Evolutionary conservation across 305 asterid species (phyloP).

Genomic region (Rubia tinctorum): DNA sequence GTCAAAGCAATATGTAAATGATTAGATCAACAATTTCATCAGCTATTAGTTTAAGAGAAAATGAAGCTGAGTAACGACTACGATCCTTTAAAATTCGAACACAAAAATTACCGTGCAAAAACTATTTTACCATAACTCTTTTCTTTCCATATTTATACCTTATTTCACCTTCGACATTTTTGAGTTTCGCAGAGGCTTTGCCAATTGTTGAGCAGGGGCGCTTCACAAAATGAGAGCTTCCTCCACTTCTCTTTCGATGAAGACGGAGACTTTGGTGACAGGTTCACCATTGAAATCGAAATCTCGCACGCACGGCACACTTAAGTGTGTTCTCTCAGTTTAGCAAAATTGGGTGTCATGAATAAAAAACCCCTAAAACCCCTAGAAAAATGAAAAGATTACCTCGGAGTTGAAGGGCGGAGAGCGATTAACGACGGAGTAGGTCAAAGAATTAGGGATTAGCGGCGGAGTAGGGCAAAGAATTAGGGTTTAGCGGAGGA

Average conservation of each 20-base stretch:
- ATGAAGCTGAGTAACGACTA: neutral
- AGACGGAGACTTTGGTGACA: neutral
- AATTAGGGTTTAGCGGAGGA: no score
- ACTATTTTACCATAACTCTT: neutral
- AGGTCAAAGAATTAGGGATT: no score
- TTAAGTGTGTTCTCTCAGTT: no score
- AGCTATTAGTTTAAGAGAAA: neutral
- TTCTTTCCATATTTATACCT: neutral
- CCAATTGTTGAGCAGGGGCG: conserved; percentile 49
- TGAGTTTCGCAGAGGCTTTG: conserved; percentile 72
- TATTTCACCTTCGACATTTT: conserved; percentile 69
- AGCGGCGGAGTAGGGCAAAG: no score
- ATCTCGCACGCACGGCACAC: neutral
- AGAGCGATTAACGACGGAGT: no score
- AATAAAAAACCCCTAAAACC: no score
- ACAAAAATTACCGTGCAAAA: neutral
- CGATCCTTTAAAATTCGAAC: neutral
- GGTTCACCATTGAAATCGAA: conserved; percentile 12
- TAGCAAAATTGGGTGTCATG: no score
- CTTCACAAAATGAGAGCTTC: conserved; percentile 44
- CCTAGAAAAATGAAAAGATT: no score
- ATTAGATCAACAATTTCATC: neutral
- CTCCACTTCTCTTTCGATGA: conserved; percentile 50
- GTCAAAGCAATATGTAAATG: neutral
- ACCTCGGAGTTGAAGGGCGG: no score